Evolutionary conservation across 78 protist genomes (phyloP), one percentile per base, ranked within the genome.

Genomic region (Dictyostelium discoideum): DNA sequence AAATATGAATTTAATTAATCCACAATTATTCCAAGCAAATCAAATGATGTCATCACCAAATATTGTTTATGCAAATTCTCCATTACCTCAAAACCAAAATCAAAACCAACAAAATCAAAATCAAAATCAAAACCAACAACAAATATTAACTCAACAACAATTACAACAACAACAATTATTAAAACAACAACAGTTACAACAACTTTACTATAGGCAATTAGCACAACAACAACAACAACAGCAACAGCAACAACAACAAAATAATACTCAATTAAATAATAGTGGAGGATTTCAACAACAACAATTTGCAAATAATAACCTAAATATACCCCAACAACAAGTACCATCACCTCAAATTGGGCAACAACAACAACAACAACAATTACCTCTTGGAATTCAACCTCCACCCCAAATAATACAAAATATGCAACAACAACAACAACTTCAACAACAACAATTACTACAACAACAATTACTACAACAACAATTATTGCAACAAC

Each of bases 241-340:
- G 11, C 81, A 74, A 74, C 44, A 24, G 3, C 48, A 37, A 37
- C 81, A 74, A 74, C 81, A 32, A 32, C 5, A 26, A 26, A 24
- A 24, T n/a, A 29, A 39, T 74, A 22, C 16, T 26, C 77, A 26
- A 11, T 7, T 69, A 69, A 69, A 69, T 69, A 69, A 69, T 37
- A 32, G 50, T 37, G 77, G 77, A 11, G 77, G 77, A 69, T 74
- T 74, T 37, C 81, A 74, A 72, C 79, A 72, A 72, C 79, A 24
- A 29, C 44, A 32, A 37, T 32, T 74, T 74, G 81, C 37, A 74
- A 26, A 37, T 74, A 74, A 39, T 37, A 74, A 74, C 20, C 14
- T 20, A 4, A 74, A 37, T 74, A 18, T 32, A 37, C 22, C 13
- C 32, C 22, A 9, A 7, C 79, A 72, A 72, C 81, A 37, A 37